phyloP scores from a whole-genome alignment of 768 basidiomycete genomes.

The Pisolithus albus region DNA sequence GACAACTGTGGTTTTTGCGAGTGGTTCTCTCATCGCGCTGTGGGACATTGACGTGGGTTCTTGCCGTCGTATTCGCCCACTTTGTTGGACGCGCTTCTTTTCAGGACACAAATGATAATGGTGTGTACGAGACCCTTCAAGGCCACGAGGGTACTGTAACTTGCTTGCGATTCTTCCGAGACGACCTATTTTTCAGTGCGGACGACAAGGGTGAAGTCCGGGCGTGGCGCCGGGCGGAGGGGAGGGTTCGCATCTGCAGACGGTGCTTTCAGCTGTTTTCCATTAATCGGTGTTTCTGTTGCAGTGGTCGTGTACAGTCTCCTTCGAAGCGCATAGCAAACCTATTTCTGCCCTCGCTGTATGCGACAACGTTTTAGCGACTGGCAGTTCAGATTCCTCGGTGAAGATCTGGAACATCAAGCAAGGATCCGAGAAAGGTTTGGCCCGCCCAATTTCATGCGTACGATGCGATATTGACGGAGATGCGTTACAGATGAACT shows the following conservation, averaged over 20 bases:
- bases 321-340: slow-evolving; percentile 55
- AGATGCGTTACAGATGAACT: slow-evolving; percentile 26
- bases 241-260: slow-evolving; percentile 17
- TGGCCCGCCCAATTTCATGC: neutral
- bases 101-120: slow-evolving; percentile 44
- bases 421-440: slow-evolving; percentile 26
- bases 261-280: slow-evolving; percentile 8
- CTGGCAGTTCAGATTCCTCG: slow-evolving; percentile 76
- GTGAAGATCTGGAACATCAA: slow-evolving; percentile 67
- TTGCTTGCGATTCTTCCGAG: slow-evolving; percentile 59
- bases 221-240: slow-evolving; percentile 47
- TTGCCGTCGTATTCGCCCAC: slow-evolving; percentile 1
- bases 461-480: neutral
- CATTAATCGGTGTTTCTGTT: slow-evolving; percentile 5
- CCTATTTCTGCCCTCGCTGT: slow-evolving; percentile 65
- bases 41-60: slow-evolving; percentile 49
- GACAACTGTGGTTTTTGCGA: slow-evolving; percentile 48
- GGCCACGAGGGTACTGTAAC: slow-evolving; percentile 74
- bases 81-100: neutral
- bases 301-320: slow-evolving; percentile 51
- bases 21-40: slow-evolving; percentile 48
- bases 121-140: slow-evolving; percentile 63
- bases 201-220: slow-evolving; percentile 68
- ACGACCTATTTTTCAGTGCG: slow-evolving; percentile 54
- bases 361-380: slow-evolving; percentile 46